phyloP scores from a whole-genome alignment of 768 basidiomycete species.

The Termitomyces sp. region DNA sequence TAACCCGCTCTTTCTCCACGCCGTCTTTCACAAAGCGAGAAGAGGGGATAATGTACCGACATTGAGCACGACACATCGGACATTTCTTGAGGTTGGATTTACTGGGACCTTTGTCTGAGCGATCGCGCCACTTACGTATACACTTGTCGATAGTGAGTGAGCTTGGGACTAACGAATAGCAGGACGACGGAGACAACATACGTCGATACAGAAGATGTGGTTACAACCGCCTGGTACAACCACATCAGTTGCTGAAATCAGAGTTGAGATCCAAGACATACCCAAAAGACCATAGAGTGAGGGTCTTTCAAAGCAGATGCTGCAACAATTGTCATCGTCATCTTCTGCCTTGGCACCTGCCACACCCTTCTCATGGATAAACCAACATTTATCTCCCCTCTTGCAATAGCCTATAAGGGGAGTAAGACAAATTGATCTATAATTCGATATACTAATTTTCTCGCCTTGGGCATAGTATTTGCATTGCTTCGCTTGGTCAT shows the following conservation, averaged over 20 bases:
- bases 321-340: slow-evolving; percentile 51
- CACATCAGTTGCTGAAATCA: not conserved
- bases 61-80: slow-evolving; percentile 67
- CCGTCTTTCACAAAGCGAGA: slow-evolving; percentile 58
- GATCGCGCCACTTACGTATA: slow-evolving; percentile 74
- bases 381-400: slow-evolving; percentile 72
- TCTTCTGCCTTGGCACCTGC: slow-evolving; percentile 17
- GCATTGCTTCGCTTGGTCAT: slow-evolving; percentile 69
- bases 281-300: slow-evolving; percentile 63
- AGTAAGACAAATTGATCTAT: not conserved
- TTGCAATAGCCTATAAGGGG: slow-evolving; percentile 58
- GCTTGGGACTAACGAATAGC: not conserved
- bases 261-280: slow-evolving; percentile 22
- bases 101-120: slow-evolving; percentile 45
- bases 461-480: slow-evolving; percentile 57
- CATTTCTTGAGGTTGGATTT: slow-evolving; percentile 66
- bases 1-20: slow-evolving; percentile 43
- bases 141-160: slow-evolving; percentile 40
- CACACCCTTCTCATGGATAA: slow-evolving; percentile 40
- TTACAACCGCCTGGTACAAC: slow-evolving; percentile 56
- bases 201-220: slow-evolving; percentile 73
- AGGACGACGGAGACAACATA: slow-evolving; percentile 25
- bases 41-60: slow-evolving; percentile 70
- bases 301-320: slow-evolving; percentile 74
- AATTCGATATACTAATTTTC: slow-evolving; percentile 2